phyloP scores from a whole-genome alignment of 179 eudicot species.

The Beta macrorhiza region DNA sequence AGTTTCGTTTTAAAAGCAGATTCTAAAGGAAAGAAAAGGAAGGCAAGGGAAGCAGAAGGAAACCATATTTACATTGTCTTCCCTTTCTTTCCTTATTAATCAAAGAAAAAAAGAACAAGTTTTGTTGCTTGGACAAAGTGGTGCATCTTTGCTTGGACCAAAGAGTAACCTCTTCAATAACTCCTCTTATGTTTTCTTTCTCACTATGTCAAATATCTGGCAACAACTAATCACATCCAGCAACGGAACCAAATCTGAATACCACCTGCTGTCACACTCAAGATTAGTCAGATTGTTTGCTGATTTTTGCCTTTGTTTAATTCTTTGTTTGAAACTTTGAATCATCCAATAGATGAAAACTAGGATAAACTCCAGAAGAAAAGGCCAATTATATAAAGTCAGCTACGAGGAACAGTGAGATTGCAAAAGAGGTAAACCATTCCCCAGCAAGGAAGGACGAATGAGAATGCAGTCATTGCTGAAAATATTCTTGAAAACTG shows the following conservation, averaged over 20 bases:
- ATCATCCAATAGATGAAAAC: background rate
- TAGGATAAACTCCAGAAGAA: background rate
- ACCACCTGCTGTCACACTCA: background rate
- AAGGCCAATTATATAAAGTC: no score
- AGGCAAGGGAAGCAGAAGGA: background rate
- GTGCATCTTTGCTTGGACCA: background rate
- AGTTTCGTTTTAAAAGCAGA: background rate
- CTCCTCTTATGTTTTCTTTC: background rate
- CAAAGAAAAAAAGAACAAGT: no score
- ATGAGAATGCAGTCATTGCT: background rate
- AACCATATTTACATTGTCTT: no score
- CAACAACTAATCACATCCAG: background rate
- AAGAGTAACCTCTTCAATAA: background rate
- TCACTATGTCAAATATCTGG: background rate
- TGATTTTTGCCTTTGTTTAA: background rate
- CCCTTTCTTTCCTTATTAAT: no score
- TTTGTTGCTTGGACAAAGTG: no score
- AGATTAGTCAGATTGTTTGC: background rate
- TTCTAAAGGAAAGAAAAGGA: background rate
- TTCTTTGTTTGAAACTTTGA: background rate
- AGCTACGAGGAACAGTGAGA: background rate
- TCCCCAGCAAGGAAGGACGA: background rate
- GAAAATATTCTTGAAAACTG: background rate
- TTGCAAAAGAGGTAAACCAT: background rate
- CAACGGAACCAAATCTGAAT: background rate